Base-by-base conservation (phyloP, 139 green algal genomes). In the Micractinium conductrix region DNA sequence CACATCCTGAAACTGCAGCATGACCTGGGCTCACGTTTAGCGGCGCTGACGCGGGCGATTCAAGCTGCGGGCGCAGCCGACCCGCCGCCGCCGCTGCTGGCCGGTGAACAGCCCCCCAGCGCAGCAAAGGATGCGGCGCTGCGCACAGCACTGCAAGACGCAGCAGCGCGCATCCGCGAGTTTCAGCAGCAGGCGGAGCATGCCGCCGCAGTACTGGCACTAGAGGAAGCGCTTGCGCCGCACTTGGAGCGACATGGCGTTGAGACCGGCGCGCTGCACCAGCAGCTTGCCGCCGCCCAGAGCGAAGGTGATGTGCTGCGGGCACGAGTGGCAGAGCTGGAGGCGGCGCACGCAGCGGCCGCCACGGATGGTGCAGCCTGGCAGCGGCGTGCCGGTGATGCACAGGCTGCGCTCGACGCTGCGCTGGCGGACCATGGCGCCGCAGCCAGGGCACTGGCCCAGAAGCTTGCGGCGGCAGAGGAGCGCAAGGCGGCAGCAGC, bases 131-230 rank as follows among this genome's bases (percentile, higher is more conserved):
- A 72, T 72, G 65, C 65, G 10, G 42, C 22, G 42, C 70, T 78
- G 42, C 70, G n/a, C 35, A 42, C 55, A 28, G 70, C 70, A 2
- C 42, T 78, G 26, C 30, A 53, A 12, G 42, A 78, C 0, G 70
- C 70, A 26, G 70, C 70, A 4, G 70, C 44, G 5, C 70, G 70
- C 70, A 78, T 78, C 8, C 70, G 70, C 28, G 70, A 78, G 19
- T 78, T 78, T 28, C 70, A 78, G 43, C 44, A 33, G 26, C 70
- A 37, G 42, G 70, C 70, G 28, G 70, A 78, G 70, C 70, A 78
- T 33, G 42, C 9, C 26, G 70, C 70, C 8, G 26, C 33, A 37
- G 43, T 28, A 14, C 2, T 28, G 12, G 42, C 33, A 17, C 42
- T 78, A 12, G 70, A 78, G 30, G 12, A 78, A 28, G 70, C 70